These are phyloP conservation scores for Urtica urens DNA, from an alignment of 306 rosid species.

Conservation along the genomic window DNA sequence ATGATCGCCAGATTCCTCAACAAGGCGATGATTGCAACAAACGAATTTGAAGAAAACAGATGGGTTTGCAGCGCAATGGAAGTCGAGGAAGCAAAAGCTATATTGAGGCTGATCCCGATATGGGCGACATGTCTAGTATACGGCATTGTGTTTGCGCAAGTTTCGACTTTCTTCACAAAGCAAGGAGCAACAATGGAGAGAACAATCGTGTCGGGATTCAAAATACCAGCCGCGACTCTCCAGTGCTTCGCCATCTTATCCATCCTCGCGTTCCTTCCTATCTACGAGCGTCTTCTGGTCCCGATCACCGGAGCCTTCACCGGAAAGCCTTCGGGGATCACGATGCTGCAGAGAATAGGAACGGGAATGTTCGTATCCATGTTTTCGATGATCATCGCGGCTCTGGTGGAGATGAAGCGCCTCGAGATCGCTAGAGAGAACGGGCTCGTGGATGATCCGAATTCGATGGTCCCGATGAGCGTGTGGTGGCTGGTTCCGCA, in stretches of 20 bases:
- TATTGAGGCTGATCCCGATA: conserved; percentile 23
- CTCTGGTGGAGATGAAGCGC: conserved; percentile 37
- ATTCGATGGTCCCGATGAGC: conserved; percentile 38
- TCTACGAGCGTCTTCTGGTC: conserved; percentile 41
- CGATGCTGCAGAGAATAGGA: conserved; percentile 51
- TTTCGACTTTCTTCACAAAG: conserved; percentile 29
- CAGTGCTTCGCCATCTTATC: conserved; percentile 16
- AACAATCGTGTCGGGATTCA: conserved; percentile 20
- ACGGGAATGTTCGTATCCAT: conserved; percentile 35
- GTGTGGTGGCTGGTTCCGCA: conserved; percentile 60
- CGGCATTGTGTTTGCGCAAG: conserved; percentile 23
- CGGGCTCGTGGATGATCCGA: conserved; percentile 34
- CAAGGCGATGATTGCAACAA: conserved; percentile 19
- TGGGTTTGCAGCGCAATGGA: conserved; percentile 12
- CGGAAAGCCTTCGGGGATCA: conserved; percentile 39
- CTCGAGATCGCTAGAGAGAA: conserved; percentile 32
- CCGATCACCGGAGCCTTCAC: conserved; percentile 39
- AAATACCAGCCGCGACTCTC: conserved; percentile 42
- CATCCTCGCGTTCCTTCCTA: conserved; percentile 23
- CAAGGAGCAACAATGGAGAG: conserved; percentile 40
- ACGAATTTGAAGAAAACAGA: conserved; percentile 13
- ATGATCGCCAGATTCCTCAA: conserved; percentile 36
- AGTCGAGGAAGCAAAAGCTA: conserved; percentile 35
- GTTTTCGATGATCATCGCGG: conserved; percentile 26
- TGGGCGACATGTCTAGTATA: conserved; percentile 28